phyloP scores from a whole-genome alignment of 306 rosid species.

The Psophocarpus tetragonolobus region DNA sequence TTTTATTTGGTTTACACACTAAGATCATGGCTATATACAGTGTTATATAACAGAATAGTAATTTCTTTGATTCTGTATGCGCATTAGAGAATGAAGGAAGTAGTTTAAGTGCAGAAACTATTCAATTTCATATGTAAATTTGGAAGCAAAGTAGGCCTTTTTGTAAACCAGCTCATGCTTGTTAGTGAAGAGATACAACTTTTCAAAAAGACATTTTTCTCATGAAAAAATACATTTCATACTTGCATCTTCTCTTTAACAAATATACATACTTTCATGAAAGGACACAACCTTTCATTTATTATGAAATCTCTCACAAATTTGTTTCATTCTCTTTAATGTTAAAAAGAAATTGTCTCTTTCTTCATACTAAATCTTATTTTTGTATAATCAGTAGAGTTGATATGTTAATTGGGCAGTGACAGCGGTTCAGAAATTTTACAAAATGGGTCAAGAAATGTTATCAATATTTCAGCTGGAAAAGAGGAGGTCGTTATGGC shows the following conservation, averaged over 20 bases:
- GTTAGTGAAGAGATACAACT: background rate
- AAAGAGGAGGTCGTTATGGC: slow-evolving; percentile 57
- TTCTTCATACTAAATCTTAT: slow-evolving; percentile 31
- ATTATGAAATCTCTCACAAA: background rate
- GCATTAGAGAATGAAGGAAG: background rate
- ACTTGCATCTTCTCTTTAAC: background rate
- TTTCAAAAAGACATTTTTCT: background rate
- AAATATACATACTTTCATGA: background rate
- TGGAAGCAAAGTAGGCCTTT: background rate
- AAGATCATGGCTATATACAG: background rate
- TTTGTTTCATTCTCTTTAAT: background rate
- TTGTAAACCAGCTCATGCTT: background rate
- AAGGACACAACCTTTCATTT: background rate
- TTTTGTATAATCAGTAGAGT: slow-evolving; percentile 46
- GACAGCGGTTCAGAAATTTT: slow-evolving; percentile 22
- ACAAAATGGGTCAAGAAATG: slow-evolving; percentile 60
- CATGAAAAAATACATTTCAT: background rate
- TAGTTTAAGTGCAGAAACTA: background rate
- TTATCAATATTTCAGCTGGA: slow-evolving; percentile 45
- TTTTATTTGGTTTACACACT: background rate
- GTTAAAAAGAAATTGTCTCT: background rate
- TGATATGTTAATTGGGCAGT: slow-evolving; percentile 38
- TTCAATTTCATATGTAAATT: background rate
- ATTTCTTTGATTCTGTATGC: background rate
- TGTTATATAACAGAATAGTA: background rate